Percentiles rank a stretch among this genome's conserved stretches.
These are phyloP conservation scores for Dryas octopetala DNA, from an alignment of 306 rosid genomes.

Conservation along the genomic window DNA sequence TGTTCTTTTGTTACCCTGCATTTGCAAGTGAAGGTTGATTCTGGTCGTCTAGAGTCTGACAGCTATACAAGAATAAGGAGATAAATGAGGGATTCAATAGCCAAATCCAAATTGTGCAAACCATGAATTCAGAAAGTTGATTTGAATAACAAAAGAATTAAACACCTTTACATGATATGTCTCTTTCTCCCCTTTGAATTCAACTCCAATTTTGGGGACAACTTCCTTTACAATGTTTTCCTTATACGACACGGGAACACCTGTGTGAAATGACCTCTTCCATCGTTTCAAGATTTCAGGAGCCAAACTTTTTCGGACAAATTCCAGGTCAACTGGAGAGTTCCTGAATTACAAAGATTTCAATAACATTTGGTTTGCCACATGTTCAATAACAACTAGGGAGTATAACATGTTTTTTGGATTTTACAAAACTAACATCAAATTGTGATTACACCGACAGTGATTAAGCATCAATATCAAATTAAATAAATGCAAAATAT, in stretches of 20 bases:
- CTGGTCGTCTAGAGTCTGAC: too few relatives aligned
- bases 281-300: constrained; percentile 22
- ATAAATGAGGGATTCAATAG: too few relatives aligned
- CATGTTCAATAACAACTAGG: background rate
- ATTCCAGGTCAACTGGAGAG: constrained; percentile 25
- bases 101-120: too few relatives aligned
- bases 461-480: background rate
- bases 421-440: background rate
- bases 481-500: background rate
- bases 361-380: background rate
- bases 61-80: too few relatives aligned
- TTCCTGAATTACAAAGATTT: constrained; percentile 20
- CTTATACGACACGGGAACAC: constrained; percentile 29
- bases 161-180: too few relatives aligned
- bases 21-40: too few relatives aligned
- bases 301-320: constrained; percentile 4
- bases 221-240: constrained; percentile 31
- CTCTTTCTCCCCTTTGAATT: constrained; percentile 30
- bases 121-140: too few relatives aligned
- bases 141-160: too few relatives aligned
- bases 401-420: too few relatives aligned
- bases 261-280: constrained; percentile 36
- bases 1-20: too few relatives aligned
- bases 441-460: background rate
- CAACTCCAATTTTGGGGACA: constrained; percentile 25